phyloP scores from a whole-genome alignment of 2,329 filamentous ascomycete genomes.

The Emmonsiellopsis sp. region DNA sequence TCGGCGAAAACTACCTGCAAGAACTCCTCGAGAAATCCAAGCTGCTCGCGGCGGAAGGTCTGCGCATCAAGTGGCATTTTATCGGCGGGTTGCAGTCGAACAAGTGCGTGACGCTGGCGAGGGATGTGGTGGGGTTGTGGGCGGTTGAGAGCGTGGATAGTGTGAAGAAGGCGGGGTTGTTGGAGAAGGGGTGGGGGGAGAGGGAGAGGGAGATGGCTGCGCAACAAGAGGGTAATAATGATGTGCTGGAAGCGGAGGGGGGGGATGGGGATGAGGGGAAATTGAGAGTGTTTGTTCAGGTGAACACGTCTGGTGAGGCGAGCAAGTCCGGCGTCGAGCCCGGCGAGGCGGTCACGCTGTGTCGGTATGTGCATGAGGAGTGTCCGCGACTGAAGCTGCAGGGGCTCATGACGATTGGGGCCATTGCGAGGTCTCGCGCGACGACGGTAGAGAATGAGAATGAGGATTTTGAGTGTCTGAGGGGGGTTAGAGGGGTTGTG shows the following conservation, averaged over 20 bases:
- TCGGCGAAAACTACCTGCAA: constrained; percentile 94
- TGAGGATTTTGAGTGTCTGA: constrained; percentile 70
- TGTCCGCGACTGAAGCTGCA: constrained; percentile 66
- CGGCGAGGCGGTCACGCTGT: constrained; percentile 53
- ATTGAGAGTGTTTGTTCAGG: constrained; percentile 75
- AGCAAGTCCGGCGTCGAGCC: constrained; percentile 76
- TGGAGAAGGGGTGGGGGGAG: constrained; percentile 65
- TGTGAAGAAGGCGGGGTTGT: constrained; percentile 72
- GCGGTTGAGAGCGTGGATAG: constrained; percentile 86
- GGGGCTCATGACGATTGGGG: constrained; percentile 95
- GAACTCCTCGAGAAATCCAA: constrained; percentile 80
- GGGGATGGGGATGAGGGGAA: constrained; percentile 13
- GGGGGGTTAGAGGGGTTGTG: constrained; percentile 61
- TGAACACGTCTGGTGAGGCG: constrained; percentile 87
- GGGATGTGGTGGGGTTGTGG: constrained; percentile 78
- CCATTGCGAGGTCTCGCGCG: constrained; percentile 73
- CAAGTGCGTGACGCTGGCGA: constrained; percentile 78
- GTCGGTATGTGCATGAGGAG: constrained; percentile 56
- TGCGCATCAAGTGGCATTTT: constrained; percentile 81
- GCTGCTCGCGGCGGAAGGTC: constrained; percentile 52
- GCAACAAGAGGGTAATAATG: background rate
- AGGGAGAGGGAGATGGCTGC: constrained; percentile 16
- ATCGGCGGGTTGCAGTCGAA: constrained; percentile 91
- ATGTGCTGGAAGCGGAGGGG: background rate
- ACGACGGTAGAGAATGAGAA: constrained; percentile 71